A percentile compares a stretch with the other conserved stretches of the same genome.
These are phyloP conservation scores for Sclerotinia sclerotiorum DNA, from an alignment of 2,329 filamentous ascomycete species.

Conservation along the genomic window DNA sequence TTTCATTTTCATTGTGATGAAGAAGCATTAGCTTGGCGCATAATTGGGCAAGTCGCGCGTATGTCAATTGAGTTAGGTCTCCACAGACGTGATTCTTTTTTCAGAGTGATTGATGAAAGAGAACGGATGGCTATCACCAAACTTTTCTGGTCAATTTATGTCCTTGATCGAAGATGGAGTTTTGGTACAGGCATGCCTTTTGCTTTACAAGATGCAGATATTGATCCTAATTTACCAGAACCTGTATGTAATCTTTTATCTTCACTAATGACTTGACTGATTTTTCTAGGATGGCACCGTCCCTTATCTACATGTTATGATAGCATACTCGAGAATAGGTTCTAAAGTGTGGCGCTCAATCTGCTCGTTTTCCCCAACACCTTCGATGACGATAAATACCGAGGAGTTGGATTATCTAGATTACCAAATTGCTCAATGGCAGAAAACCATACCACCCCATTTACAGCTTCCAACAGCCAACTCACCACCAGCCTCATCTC, in stretches of 20 bases:
- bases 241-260: slow-evolving; percentile 59
- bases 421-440: slow-evolving; percentile 83
- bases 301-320: slow-evolving; percentile 81
- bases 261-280: slow-evolving; percentile 25
- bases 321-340: slow-evolving; percentile 76
- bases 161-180: slow-evolving; percentile 82
- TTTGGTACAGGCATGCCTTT: slow-evolving; percentile 88
- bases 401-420: slow-evolving; percentile 80
- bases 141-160: slow-evolving; percentile 84
- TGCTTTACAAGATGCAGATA: slow-evolving; percentile 79
- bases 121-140: slow-evolving; percentile 67
- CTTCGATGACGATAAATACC: slow-evolving; percentile 44
- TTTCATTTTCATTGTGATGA: slow-evolving; percentile 87
- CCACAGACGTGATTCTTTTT: slow-evolving; percentile 74
- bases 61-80: slow-evolving; percentile 80
- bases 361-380: slow-evolving; percentile 31
- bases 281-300: slow-evolving; percentile 29
- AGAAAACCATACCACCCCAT: slow-evolving; percentile 66
- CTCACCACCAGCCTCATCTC: slow-evolving; percentile 45
- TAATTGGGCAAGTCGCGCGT: slow-evolving; percentile 79
- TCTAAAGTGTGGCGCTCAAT: slow-evolving; percentile 86
- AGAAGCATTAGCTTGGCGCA: slow-evolving; percentile 80
- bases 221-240: slow-evolving; percentile 75
- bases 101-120: slow-evolving; percentile 65
- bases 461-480: slow-evolving; percentile 53